A percentile compares a stretch with the other conserved stretches of the same genome.
Evolutionary conservation across 768 basidiomycete species (phyloP).

Genomic region (Gyrodon lividus): DNA sequence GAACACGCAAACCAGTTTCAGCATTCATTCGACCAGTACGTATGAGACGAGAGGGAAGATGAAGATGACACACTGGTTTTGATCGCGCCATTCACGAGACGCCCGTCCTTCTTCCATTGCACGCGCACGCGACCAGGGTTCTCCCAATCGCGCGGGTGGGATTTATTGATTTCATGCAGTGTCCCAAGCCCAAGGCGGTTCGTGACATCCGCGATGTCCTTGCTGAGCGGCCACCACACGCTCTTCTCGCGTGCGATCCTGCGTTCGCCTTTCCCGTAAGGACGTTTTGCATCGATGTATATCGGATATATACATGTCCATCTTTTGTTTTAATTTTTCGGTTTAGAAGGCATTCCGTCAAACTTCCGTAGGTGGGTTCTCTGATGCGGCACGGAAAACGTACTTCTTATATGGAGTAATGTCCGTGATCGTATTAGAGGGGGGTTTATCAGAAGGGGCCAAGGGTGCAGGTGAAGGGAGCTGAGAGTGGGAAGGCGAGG

Average conservation of each 20-base stretch:
- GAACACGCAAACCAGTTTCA: background rate
- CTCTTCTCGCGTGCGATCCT: constrained; percentile 76
- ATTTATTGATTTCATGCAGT: constrained; percentile 86
- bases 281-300: constrained; percentile 93
- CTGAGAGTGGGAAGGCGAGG: constrained; percentile 44
- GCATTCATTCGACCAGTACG: background rate
- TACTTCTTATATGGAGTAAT: constrained; percentile 84
- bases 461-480: constrained; percentile 17
- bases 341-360: constrained; percentile 4
- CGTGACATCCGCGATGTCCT: constrained; percentile 87
- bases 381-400: constrained; percentile 24
- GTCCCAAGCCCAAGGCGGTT: constrained; percentile 72
- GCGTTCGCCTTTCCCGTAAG: constrained; percentile 80
- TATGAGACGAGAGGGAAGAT: background rate
- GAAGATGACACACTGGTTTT: constrained; percentile 62
- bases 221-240: constrained; percentile 94
- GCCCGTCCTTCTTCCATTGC: constrained; percentile 83
- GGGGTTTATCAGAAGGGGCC: constrained; percentile 22
- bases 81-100: constrained; percentile 62
- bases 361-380: constrained; percentile 5
- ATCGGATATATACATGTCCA: constrained; percentile 98
- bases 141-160: constrained; percentile 96
- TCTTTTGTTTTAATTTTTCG: constrained; percentile 39
- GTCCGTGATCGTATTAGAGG: constrained; percentile 53
- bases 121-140: constrained; percentile 96